These are phyloP conservation scores for Cryphonectria naterciae DNA, from an alignment of 2,329 filamentous ascomycete species.

Conservation along the genomic window DNA sequence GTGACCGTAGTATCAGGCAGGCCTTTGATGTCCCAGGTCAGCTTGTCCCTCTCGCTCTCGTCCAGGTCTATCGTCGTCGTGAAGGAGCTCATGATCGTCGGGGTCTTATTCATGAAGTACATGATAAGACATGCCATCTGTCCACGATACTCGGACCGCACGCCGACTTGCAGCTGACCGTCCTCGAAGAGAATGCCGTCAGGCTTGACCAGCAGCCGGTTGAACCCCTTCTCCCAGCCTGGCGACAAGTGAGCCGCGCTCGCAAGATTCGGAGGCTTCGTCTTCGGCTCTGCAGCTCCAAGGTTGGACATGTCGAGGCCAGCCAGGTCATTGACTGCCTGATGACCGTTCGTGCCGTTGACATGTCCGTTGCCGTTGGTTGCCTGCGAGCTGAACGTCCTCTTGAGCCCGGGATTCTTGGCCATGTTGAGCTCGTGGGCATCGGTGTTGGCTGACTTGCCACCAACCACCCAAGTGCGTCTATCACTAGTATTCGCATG, in stretches of 20 bases:
- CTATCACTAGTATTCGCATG: constrained; percentile 92
- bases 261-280: constrained; percentile 80
- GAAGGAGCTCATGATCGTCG: constrained; percentile 83
- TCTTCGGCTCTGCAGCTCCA: constrained; percentile 59
- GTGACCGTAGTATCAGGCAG: constrained; percentile 82
- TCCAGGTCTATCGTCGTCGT: constrained; percentile 92
- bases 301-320: constrained; percentile 78
- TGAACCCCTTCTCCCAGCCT: constrained; percentile 91
- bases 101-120: constrained; percentile 95
- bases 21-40: constrained; percentile 86
- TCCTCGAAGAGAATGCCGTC: constrained; percentile 96
- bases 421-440: constrained; percentile 78
- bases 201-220: constrained; percentile 74
- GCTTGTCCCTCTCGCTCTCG: constrained; percentile 61
- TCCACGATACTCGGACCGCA: constrained; percentile 93
- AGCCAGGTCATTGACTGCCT: constrained; percentile 68
- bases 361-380: constrained; percentile 52
- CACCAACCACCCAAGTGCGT: constrained; percentile 96
- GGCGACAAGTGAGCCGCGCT: constrained; percentile 91
- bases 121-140: constrained; percentile 94
- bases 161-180: constrained; percentile 86
- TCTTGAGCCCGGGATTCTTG: constrained; percentile 81
- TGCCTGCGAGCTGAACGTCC: constrained; percentile 73
- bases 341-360: constrained; percentile 52
- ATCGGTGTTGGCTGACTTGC: constrained; percentile 89